phyloP scores from a whole-genome alignment of 176 grass and related monocot genomes.

The Oryza rufipogon region DNA sequence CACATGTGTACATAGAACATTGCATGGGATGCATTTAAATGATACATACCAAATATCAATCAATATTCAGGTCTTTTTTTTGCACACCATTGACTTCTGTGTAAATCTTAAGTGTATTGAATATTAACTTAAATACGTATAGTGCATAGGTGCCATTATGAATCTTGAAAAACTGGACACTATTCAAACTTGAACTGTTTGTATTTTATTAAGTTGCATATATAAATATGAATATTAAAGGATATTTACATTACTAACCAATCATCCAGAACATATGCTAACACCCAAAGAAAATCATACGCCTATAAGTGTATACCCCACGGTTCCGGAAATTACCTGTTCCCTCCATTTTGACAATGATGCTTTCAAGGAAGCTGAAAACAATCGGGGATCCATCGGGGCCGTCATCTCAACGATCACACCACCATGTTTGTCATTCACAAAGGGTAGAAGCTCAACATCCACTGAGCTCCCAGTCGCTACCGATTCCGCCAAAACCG shows the following conservation, averaged over 20 bases:
- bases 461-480: slow-evolving; percentile 23
- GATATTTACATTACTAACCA: neutral
- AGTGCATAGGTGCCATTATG: neutral
- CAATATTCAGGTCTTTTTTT: neutral
- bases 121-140: neutral
- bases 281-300: neutral
- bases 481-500: neutral
- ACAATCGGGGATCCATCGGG: slow-evolving; percentile 66
- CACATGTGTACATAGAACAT: neutral
- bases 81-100: neutral
- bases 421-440: slow-evolving; percentile 76
- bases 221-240: neutral
- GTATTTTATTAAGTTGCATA: neutral
- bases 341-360: slow-evolving; percentile 72
- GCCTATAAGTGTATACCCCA: neutral
- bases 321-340: slow-evolving; percentile 47
- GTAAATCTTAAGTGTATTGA: neutral
- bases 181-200: neutral
- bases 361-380: slow-evolving; percentile 68
- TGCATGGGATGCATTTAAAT: neutral
- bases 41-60: neutral
- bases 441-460: slow-evolving; percentile 51
- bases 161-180: neutral
- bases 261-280: slow-evolving; percentile 5
- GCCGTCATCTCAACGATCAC: slow-evolving; percentile 71